phyloP scores from a whole-genome alignment of 1,139 yeast species.

The Zygosaccharomyces sapae region DNA sequence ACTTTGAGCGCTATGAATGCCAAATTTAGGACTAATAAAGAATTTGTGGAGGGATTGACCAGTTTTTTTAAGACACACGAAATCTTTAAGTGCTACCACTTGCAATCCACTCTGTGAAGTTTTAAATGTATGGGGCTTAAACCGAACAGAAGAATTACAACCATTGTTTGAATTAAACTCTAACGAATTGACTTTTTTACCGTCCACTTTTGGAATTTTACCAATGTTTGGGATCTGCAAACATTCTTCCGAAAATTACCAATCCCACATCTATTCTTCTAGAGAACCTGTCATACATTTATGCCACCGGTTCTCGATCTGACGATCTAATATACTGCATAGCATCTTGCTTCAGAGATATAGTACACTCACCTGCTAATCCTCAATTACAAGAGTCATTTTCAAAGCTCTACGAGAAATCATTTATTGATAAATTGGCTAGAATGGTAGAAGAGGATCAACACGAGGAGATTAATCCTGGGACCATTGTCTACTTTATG shows the following conservation, averaged over 20 bases:
- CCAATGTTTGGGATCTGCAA: conserved; percentile 2
- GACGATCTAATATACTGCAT: conserved; percentile 9
- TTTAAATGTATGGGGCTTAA: conserved; percentile 8
- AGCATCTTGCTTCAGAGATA: conserved; percentile 11
- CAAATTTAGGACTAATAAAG: conserved; percentile 2
- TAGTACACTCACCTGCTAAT: conserved; percentile 6
- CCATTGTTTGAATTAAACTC: conserved; percentile 11
- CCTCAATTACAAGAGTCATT: conserved; percentile 7
- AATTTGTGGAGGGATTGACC: conserved; percentile 11
- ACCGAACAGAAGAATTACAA: conserved; percentile 2
- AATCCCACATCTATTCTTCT: conserved; percentile 10
- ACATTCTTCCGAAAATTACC: conserved; percentile 8
- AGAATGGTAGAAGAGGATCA: conserved; percentile 8
- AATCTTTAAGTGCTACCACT: conserved; percentile 1
- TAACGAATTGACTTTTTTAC: conserved; percentile 2
- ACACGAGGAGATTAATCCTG: conserved; percentile 14
- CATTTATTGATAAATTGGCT: conserved; percentile 12
- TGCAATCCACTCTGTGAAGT: conserved; percentile 1
- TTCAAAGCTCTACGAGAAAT: conserved; percentile 11
- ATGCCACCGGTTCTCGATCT: conserved; percentile 1
- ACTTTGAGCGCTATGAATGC: conserved; percentile 14
- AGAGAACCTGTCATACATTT: conserved; percentile 14
- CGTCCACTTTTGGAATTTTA: conserved; percentile 5
- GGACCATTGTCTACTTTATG: conserved; percentile 23
- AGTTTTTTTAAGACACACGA: conserved; percentile 12